Base-by-base conservation (phyloP, 805 yeast species). In the Wickerhamomyces subpelliculosus region DNA sequence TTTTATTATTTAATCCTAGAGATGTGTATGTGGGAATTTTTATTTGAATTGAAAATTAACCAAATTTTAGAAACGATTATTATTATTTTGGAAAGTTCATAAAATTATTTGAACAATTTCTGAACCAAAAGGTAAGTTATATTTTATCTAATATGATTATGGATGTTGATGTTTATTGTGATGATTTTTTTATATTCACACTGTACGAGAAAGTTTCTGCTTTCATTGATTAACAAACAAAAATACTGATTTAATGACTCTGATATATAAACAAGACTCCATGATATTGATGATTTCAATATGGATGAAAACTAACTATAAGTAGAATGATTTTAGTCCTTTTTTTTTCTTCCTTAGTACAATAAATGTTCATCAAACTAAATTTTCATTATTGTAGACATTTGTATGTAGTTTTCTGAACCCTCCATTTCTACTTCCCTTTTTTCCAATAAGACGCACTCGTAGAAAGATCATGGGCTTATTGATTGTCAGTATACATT, bases 211-310 rank as follows among this genome's bases (percentile, higher is more conserved):
- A 51, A 21, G 27, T 18, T 28, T 27, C 17, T 45, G 45, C 32
- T 42, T 45, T 54, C 61, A 39, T 52, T 63, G 70, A 64, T 58
- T 60, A 55, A 46, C 47, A 44, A 55, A 49, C 52, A 60, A 63
- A 62, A 67, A 58, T 34, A 71, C 76, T 71, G 76, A 70, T 71
- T 70, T 71, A 68, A 68, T 68, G 73, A 68, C 60, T 67, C 73
- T 68, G 73, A 68, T 46, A 17, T 17, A 21, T 27, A 28, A 37
- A 16, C 35, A 19, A 26, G n/a, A n/a, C n/a, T n/a, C n/a, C n/a
- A n/a, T n/a, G n/a, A n/a, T n/a, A n/a, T n/a, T n/a, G n/a, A n/a
- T n/a, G n/a, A n/a, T n/a, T n/a, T n/a, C n/a, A n/a, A n/a, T n/a
- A n/a, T n/a, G n/a, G n/a, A n/a, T n/a, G n/a, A n/a, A n/a, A n/a